Evolutionary conservation across 83 land plant genomes (phyloP), one percentile per base, ranked within the genome.

Genomic region (Thuja plicata): DNA sequence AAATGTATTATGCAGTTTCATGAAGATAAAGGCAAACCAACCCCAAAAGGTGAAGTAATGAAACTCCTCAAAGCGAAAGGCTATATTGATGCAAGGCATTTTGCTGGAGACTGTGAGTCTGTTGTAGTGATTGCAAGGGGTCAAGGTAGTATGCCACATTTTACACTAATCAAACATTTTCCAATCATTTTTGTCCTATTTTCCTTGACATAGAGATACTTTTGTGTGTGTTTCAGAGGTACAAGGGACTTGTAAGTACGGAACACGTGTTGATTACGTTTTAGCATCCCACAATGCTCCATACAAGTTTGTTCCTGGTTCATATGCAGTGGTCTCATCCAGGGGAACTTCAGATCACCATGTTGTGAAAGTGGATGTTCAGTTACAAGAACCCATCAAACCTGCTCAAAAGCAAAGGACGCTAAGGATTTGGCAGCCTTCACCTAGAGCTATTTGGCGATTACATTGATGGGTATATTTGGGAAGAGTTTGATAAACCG

Each of bases 301-400:
- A 1, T 96, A 93, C 87, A 92, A 92, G 62, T 95, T 95, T 85
- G 94, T 95, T 37, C 97, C 97, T 6, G 95, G 97, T 32, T 95
- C 97, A 52, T 96, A 96, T 87, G 88, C 90, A 40, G 97, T 96
- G 10, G 52, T 93, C 38, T 95, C 96, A 62, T 96, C 97, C 2
- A 95, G 93, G 88, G 97, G 97, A 71, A 96, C 97, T 50, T 96
- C 97, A n/a, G 97, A 96, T 89, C 97, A 96, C 79, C 97, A 96
- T 90, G 89, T 96, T 52, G 97, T 96, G 88, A 95, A 90, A 66
- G 96, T 91, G 37, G 95, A 95, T 46, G 41, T 96, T 50, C 40
- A 84, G 66, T 91, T 92, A 85, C 54, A 90, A 40, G 90, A 38
- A 21, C 87, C 70, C 45, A 84, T 46, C 37, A 90, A 81, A 73